Evolutionary conservation across 1,139 yeast species (phyloP).

Genomic region (Debaryomyces fabryi): DNA sequence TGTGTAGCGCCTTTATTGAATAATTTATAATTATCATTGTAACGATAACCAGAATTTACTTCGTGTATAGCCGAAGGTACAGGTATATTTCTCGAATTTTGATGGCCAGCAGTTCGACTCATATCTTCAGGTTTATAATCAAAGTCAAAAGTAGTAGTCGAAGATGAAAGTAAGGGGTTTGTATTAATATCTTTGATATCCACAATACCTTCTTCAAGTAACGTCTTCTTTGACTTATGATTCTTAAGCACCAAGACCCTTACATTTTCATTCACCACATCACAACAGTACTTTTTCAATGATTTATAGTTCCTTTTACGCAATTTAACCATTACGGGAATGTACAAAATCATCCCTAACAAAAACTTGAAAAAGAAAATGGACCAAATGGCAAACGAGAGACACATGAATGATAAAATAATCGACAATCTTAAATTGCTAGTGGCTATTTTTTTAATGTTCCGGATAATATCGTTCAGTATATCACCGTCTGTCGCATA

Average conservation of each 20-base stretch:
- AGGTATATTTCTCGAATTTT: not conserved
- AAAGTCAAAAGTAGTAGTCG: conserved; percentile 14
- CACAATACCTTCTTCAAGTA: conserved; percentile 38
- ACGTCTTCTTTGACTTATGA: conserved; percentile 44
- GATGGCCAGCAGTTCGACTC: not conserved
- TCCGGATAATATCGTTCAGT: conserved; percentile 48
- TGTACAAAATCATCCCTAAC: conserved; percentile 56
- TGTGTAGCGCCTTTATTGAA: conserved; percentile 12
- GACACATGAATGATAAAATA: conserved; percentile 71
- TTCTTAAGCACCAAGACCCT: conserved; percentile 50
- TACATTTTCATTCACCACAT: conserved; percentile 57
- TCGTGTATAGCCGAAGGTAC: conserved; percentile 12
- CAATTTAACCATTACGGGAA: conserved; percentile 58
- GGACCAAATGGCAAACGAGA: conserved; percentile 76
- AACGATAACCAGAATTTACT: conserved; percentile 6
- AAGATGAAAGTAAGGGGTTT: conserved; percentile 13
- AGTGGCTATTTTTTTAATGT: conserved; percentile 61
- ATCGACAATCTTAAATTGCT: conserved; percentile 67
- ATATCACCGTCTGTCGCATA: conserved; percentile 52
- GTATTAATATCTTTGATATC: conserved; percentile 13
- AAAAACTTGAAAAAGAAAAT: conserved; percentile 64
- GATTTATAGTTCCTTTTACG: conserved; percentile 37
- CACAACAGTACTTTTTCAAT: conserved; percentile 61
- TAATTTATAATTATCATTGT: conserved; percentile 20
- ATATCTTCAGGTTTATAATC: conserved; percentile 9